phyloP scores from a whole-genome alignment of 2,329 filamentous ascomycete genomes.

The Epichloe gansuensis region DNA sequence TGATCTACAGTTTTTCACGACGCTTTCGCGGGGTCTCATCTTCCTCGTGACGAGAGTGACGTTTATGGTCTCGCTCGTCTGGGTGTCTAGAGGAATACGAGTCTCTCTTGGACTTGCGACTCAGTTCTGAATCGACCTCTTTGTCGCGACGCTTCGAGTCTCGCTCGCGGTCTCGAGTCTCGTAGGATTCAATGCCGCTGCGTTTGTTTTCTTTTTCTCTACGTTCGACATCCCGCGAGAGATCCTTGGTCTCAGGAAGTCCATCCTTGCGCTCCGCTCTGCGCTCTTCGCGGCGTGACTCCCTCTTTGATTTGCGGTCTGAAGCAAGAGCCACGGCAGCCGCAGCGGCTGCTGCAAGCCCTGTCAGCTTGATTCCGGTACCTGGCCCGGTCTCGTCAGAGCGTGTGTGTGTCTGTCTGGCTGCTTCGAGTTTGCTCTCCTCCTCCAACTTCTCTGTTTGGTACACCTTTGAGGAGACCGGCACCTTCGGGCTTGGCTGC shows the following conservation, averaged over 20 bases:
- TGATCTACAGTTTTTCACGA: slow-evolving; percentile 15
- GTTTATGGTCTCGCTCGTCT: slow-evolving; percentile 18
- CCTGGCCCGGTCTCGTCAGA: slow-evolving; percentile 29
- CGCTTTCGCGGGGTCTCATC: slow-evolving; percentile 18
- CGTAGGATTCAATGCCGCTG: slow-evolving; percentile 4
- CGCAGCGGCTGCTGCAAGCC: slow-evolving; percentile 35
- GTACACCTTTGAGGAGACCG: slow-evolving; percentile 59
- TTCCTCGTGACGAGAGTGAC: slow-evolving; percentile 21
- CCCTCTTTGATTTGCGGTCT: slow-evolving; percentile 12
- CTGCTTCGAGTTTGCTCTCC: slow-evolving; percentile 23
- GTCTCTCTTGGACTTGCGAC: slow-evolving; percentile 19
- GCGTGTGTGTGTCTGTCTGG: slow-evolving; percentile 14
- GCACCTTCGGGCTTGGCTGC: slow-evolving; percentile 69
- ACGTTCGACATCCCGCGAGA: not conserved
- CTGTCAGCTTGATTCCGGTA: slow-evolving; percentile 32
- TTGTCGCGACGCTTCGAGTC: slow-evolving; percentile 14
- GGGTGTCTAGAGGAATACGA: slow-evolving; percentile 17
- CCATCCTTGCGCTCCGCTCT: slow-evolving; percentile 12
- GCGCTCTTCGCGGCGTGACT: slow-evolving; percentile 11
- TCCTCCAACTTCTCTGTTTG: slow-evolving; percentile 32
- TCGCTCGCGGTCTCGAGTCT: slow-evolving; percentile 10
- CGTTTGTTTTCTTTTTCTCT: slow-evolving; percentile 3
- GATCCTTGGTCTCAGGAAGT: slow-evolving; percentile 7
- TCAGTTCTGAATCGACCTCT: slow-evolving; percentile 8
- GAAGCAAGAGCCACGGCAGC: slow-evolving; percentile 26